These are phyloP conservation scores for Linderina pennispora DNA, from an alignment of 192 early-diverging fungal species.

Conservation along the genomic window DNA sequence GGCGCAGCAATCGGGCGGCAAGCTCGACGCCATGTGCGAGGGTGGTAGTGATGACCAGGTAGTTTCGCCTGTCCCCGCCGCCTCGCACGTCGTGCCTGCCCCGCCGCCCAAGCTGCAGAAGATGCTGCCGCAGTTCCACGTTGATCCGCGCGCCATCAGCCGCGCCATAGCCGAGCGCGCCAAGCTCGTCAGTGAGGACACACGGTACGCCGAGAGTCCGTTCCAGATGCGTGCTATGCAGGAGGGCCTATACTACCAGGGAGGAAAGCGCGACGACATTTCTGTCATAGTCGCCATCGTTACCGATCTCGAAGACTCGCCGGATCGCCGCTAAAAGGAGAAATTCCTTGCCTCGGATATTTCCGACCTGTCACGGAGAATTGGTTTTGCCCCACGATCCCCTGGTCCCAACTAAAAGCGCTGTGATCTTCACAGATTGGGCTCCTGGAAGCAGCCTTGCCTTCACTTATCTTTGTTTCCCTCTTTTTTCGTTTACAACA, in stretches of 20 bases:
- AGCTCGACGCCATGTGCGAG: constrained; percentile 14
- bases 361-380: background rate
- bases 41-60: background rate
- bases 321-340: constrained; percentile 54
- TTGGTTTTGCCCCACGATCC: too few relatives aligned
- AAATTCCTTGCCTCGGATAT: background rate
- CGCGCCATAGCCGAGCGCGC: constrained; percentile 75
- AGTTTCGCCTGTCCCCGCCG: constrained; percentile 5
- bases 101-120: constrained; percentile 16
- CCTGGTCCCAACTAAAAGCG: too few relatives aligned
- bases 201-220: constrained; percentile 66
- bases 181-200: constrained; percentile 73
- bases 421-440: too few relatives aligned
- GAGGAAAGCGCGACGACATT: constrained; percentile 95
- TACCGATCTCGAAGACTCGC: constrained; percentile 66
- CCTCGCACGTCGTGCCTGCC: constrained; percentile 5
- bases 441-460: too few relatives aligned
- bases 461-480: background rate
- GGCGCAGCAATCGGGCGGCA: constrained; percentile 23
- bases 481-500: background rate
- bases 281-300: constrained; percentile 85
- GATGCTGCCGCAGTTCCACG: constrained; percentile 48
- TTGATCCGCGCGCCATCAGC: constrained; percentile 72
- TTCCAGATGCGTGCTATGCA: constrained; percentile 92
- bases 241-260: constrained; percentile 90